Evolutionary conservation across 2,329 filamentous ascomycete genomes (phyloP).

Genomic region (Pseudocercospora eumusae): DNA sequence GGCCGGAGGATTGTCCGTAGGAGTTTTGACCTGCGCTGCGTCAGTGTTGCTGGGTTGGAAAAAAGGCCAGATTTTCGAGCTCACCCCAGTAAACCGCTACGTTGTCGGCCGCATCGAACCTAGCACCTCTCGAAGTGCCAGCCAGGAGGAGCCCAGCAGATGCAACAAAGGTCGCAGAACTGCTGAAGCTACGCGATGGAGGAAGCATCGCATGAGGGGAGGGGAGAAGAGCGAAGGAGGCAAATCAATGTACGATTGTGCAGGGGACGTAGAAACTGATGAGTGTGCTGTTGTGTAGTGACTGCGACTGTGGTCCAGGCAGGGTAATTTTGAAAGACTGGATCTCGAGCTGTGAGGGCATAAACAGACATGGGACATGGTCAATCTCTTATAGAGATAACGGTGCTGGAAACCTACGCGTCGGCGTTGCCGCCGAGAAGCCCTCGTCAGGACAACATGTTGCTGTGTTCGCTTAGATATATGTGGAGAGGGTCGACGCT

Average conservation of each 20-base stretch:
- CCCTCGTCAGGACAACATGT: conserved; percentile 7
- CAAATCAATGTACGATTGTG: background rate
- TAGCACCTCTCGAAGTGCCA: conserved; percentile 20
- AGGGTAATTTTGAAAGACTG: conserved; percentile 8
- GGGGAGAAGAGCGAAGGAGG: background rate
- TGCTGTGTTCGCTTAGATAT: background rate
- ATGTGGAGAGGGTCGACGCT: background rate
- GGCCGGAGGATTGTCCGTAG: conserved; percentile 48
- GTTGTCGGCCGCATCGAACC: conserved; percentile 18
- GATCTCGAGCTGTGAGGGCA: conserved; percentile 17
- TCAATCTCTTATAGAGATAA: conserved; percentile 4
- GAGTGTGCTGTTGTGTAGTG: background rate
- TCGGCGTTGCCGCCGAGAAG: conserved; percentile 2
- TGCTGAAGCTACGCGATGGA: conserved; percentile 17
- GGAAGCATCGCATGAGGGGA: conserved; percentile 19
- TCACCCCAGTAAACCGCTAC: conserved; percentile 21
- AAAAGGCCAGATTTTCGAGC: too few species aligned
- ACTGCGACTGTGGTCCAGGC: background rate
- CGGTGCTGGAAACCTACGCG: background rate
- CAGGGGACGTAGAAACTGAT: background rate
- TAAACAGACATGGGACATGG: background rate
- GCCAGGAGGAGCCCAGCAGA: conserved; percentile 23
- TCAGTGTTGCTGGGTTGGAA: background rate
- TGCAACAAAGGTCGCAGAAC: conserved; percentile 19
- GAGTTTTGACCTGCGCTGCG: conserved; percentile 58